Evolutionary conservation across 345 rosid genomes (phyloP).

Genomic region (Kandelia obovata): DNA sequence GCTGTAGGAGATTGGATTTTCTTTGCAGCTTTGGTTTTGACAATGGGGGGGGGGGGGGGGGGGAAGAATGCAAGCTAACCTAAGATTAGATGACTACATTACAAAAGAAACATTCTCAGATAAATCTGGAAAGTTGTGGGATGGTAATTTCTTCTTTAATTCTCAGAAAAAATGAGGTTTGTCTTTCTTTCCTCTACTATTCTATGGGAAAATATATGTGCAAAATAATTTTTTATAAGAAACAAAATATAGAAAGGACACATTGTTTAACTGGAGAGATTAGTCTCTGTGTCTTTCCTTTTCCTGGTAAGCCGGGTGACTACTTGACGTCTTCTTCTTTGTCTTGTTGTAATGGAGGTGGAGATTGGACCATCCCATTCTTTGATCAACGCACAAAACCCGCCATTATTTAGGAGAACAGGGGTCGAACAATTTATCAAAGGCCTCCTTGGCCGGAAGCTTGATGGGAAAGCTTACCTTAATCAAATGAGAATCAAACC

Average conservation of each 20-base stretch:
- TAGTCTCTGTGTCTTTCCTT: too few species aligned
- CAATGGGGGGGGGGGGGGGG: too few species aligned
- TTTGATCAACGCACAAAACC: conserved; percentile 17
- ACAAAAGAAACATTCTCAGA: too few species aligned
- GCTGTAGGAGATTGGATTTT: too few species aligned
- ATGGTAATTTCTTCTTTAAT: too few species aligned
- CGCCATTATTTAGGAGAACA: conserved; percentile 19
- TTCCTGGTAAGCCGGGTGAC: too few species aligned
- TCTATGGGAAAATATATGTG: background rate
- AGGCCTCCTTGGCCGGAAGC: conserved; percentile 10
- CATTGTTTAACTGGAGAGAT: background rate
- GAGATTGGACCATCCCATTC: conserved; percentile 26
- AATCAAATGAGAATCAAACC: conserved; percentile 18
- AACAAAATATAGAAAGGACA: background rate
- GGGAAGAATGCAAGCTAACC: too few species aligned
- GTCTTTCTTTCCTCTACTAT: background rate
- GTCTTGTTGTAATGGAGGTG: conserved; percentile 10
- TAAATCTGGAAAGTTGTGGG: too few species aligned
- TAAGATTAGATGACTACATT: too few species aligned
- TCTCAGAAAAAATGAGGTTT: conserved; percentile 7
- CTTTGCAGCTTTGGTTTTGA: too few species aligned
- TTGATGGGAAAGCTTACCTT: conserved; percentile 18
- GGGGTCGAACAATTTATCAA: conserved; percentile 20
- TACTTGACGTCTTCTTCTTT: too few species aligned
- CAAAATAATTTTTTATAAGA: background rate